Evolutionary conservation across 2,329 filamentous ascomycete species (phyloP), one percentile per base, ranked within the genome.

Genomic region (Xylariaceae sp.): DNA sequence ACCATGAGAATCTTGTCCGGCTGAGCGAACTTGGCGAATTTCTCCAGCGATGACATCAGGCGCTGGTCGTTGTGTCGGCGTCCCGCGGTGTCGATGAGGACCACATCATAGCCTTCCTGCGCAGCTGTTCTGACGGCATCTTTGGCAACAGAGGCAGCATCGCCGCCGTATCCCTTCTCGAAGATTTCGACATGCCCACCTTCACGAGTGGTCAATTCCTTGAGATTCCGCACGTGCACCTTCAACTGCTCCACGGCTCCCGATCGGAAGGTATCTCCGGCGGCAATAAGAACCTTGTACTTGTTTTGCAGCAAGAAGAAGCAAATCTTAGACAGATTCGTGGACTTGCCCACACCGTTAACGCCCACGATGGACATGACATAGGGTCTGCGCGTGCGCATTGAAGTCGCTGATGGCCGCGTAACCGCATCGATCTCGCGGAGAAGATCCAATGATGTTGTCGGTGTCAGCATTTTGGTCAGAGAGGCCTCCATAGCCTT

Each of bases 1-100:
- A 99, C 94, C 92, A 99, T 97, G 72, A 99, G 85, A 65, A 99
- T 97, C 81, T 99, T 97, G 76, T 99, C 93, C 0, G 95, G 95
- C 65, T 93, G 86, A 0, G 94, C 94, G 68, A 97, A 89, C 73
- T 96, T 96, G 63, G 91, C 93, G 73, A 99, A 99, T 72, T 97
- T 99, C 75, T 97, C 94, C 41, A 99, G 81, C 2, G 89, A 93
- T 10, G 90, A 94, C 95, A 99, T 99, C 62, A 99, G 84, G 6
- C 94, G 86, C 73, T 92, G 86, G 74, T 99, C 94, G 70, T 99
- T 99, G 77, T 99, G 94, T 52, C 94, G 84, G 18, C 94, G 87
- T 4, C 94, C 94, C 0, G 94, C 94, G 0, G 94, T 99, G 73
- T 99, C 94, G 68, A 99, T 97, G 59, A 99, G 82, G 0, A 99